phyloP scores from a whole-genome alignment of 305 asterid species.

The Fraxinus nigra region DNA sequence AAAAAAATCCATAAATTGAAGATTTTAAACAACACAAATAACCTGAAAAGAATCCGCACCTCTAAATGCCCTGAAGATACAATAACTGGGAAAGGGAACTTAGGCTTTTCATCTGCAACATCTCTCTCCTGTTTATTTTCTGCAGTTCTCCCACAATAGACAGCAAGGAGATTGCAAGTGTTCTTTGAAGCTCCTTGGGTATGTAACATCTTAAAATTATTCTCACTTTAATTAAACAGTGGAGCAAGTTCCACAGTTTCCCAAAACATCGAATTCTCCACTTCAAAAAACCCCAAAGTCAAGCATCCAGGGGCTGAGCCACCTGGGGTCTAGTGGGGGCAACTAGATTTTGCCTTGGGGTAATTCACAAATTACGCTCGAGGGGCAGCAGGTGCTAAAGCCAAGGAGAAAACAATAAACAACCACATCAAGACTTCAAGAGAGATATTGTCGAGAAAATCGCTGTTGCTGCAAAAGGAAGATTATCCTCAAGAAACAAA shows the following conservation, averaged over 20 bases:
- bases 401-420: neutral
- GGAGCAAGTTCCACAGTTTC: constrained; percentile 10
- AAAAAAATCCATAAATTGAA: neutral
- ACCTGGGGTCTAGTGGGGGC: neutral
- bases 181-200: constrained; percentile 78
- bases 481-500: neutral
- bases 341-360: neutral
- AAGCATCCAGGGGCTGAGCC: constrained; percentile 17
- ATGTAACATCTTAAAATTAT: constrained; percentile 61
- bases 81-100: constrained; percentile 68
- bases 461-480: neutral
- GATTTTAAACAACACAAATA: neutral
- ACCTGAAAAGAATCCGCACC: constrained; percentile 43
- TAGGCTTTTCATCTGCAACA: constrained; percentile 37
- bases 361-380: neutral
- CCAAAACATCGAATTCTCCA: constrained; percentile 25
- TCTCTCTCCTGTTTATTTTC: constrained; percentile 52
- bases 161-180: constrained; percentile 77
- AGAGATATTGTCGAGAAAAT: neutral
- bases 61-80: constrained; percentile 84
- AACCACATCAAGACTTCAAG: neutral
- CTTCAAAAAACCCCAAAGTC: constrained; percentile 27
- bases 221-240: constrained; percentile 23
- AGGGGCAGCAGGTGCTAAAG: neutral
- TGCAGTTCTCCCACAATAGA: constrained; percentile 45